These are phyloP conservation scores for Daldinia loculata DNA, from an alignment of 495 filamentous ascomycete species.

Conservation along the genomic window DNA sequence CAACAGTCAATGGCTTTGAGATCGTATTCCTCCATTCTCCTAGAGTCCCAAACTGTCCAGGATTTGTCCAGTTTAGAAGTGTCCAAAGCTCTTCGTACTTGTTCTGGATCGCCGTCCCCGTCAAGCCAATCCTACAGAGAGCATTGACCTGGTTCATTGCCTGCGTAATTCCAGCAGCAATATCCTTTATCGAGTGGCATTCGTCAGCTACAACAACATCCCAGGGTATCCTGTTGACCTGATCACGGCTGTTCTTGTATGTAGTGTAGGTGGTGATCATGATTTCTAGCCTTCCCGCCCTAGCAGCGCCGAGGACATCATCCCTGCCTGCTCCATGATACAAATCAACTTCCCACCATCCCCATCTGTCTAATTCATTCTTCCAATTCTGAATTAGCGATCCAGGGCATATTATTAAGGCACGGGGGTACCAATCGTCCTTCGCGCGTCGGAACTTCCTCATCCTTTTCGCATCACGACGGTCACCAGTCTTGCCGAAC, in stretches of 20 bases:
- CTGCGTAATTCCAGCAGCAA: slow-evolving; percentile 76
- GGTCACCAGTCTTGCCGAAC: slow-evolving; percentile 94
- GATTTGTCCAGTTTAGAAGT: slow-evolving; percentile 95
- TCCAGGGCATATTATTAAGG: slow-evolving; percentile 88
- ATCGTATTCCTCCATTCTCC: slow-evolving; percentile 81
- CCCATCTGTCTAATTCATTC: slow-evolving; percentile 86
- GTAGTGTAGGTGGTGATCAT: slow-evolving; percentile 94
- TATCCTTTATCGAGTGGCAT: slow-evolving; percentile 90
- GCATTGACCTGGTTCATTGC: slow-evolving; percentile 93
- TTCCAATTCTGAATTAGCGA: slow-evolving; percentile 91
- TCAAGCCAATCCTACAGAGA: slow-evolving; percentile 90
- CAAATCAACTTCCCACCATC: slow-evolving; percentile 89
- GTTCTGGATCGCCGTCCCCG: slow-evolving; percentile 97
- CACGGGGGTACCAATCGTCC: slow-evolving; percentile 83
- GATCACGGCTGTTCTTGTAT: slow-evolving; percentile 76
- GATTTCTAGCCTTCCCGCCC: slow-evolving; percentile 79
- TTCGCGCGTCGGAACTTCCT: slow-evolving; percentile 76
- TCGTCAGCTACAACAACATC: slow-evolving; percentile 98
- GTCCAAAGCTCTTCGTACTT: slow-evolving; percentile 98
- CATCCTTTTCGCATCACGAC: slow-evolving; percentile 89
- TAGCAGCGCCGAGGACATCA: slow-evolving; percentile 75
- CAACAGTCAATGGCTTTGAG: slow-evolving; percentile 79
- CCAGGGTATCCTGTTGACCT: slow-evolving; percentile 89
- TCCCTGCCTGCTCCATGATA: slow-evolving; percentile 83
- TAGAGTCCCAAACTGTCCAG: slow-evolving; percentile 82